Percentiles rank a stretch among this genome's conserved stretches.
Evolutionary conservation across 495 filamentous ascomycete genomes (phyloP).

Genomic region (Sphaerosporella brunnea): DNA sequence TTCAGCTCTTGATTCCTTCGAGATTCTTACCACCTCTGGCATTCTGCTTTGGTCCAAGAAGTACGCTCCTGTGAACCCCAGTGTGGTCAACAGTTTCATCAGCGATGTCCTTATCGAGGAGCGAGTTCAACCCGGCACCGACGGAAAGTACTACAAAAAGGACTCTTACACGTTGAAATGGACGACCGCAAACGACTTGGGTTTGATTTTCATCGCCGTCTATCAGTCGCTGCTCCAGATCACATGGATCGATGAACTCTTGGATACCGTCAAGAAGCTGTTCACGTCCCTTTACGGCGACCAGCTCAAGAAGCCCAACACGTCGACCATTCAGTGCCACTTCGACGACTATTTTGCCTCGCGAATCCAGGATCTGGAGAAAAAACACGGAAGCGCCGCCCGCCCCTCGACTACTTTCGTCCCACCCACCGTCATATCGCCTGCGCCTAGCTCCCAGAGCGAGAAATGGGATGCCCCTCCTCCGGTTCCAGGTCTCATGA

Average conservation of each 20-base stretch:
- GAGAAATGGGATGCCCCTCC: conserved; percentile 32
- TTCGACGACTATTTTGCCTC: conserved; percentile 93
- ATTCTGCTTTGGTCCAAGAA: conserved; percentile 91
- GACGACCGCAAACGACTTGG: conserved; percentile 77
- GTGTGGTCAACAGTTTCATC: conserved; percentile 85
- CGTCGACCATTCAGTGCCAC: conserved; percentile 53
- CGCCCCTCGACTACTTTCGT: conserved; percentile 19
- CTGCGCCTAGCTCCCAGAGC: conserved; percentile 28
- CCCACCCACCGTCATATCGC: conserved; percentile 17
- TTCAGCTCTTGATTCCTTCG: conserved; percentile 61
- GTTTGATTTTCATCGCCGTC: conserved; percentile 91
- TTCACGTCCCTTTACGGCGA: conserved; percentile 78
- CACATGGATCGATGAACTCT: conserved; percentile 89
- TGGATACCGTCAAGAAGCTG: conserved; percentile 81
- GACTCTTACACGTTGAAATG: conserved; percentile 93
- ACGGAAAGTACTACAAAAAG: conserved; percentile 55
- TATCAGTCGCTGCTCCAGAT: conserved; percentile 90
- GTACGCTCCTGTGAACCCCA: conserved; percentile 59
- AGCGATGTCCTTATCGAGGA: conserved; percentile 95
- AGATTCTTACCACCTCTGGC: conserved; percentile 86
- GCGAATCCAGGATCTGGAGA: conserved; percentile 70
- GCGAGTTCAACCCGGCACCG: conserved; percentile 44
- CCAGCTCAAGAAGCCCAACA: conserved; percentile 64
- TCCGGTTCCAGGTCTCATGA: conserved; percentile 38
- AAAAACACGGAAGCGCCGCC: conserved; percentile 28